These are phyloP conservation scores for Plasmodium ovale DNA, from an alignment of 169 alveolate species.

Conservation along the genomic window DNA sequence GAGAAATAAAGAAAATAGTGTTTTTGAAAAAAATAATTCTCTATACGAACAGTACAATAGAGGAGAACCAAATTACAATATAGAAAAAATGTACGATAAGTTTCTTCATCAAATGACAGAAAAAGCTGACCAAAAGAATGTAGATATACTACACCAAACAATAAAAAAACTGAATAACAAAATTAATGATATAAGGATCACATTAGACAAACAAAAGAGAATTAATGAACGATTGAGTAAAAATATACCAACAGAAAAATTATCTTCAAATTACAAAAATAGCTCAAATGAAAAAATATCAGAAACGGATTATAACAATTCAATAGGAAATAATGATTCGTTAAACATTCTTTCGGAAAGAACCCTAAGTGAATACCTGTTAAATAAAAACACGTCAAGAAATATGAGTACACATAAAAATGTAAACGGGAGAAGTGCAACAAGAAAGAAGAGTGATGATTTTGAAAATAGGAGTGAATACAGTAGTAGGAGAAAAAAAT, in stretches of 20 bases:
- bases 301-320: slow-evolving; percentile 13
- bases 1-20: slow-evolving; percentile 3
- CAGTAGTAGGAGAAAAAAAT: slow-evolving; percentile 17
- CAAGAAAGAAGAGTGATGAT: slow-evolving; percentile 28
- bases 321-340: slow-evolving; percentile 39
- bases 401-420: slow-evolving; percentile 22
- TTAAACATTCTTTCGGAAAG: slow-evolving; percentile 30
- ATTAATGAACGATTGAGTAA: slow-evolving; percentile 32
- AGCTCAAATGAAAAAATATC: slow-evolving; percentile 5
- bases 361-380: slow-evolving; percentile 54
- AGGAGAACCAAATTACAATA: slow-evolving; percentile 21
- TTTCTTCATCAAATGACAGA: slow-evolving; percentile 36
- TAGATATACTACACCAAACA: slow-evolving; percentile 69
- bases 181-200: slow-evolving; percentile 35
- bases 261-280: slow-evolving; percentile 35
- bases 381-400: slow-evolving; percentile 48
- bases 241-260: slow-evolving; percentile 2
- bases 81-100: slow-evolving; percentile 50
- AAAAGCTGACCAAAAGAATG: slow-evolving; percentile 65
- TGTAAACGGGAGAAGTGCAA: not conserved
- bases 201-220: slow-evolving; percentile 60
- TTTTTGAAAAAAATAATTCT: not conserved
- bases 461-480: slow-evolving; percentile 10
- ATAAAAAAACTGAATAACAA: slow-evolving; percentile 55
- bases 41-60: not conserved